These are phyloP conservation scores for Thinopyrum elongatum DNA, from an alignment of 176 grass and related monocot genomes.

Conservation along the genomic window DNA sequence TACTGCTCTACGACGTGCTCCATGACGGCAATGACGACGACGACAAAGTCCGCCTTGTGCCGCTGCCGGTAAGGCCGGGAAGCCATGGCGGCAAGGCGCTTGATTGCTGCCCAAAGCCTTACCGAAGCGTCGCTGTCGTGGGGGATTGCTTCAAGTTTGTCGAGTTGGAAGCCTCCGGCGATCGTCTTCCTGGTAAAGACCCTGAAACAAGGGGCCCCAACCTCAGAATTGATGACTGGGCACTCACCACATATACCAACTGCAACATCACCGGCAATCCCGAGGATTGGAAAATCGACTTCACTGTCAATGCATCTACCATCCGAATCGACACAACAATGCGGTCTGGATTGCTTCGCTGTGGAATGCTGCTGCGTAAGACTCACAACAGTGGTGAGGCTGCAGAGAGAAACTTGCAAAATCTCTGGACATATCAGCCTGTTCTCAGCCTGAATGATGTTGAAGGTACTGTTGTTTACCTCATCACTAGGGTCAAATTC, in stretches of 20 bases:
- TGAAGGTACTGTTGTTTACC: neutral
- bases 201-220: neutral
- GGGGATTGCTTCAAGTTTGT: neutral
- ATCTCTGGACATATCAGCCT: neutral
- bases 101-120: neutral
- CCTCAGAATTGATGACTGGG: neutral
- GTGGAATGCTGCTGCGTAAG: neutral
- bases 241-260: neutral
- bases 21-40: neutral
- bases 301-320: neutral
- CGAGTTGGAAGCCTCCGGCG: neutral
- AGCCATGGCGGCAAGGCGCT: neutral
- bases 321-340: neutral
- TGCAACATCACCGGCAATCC: neutral
- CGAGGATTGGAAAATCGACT: neutral
- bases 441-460: neutral
- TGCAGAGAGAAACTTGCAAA: neutral
- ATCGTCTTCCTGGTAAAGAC: neutral
- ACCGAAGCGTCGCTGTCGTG: neutral
- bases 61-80: neutral
- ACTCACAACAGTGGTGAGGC: neutral
- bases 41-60: neutral
- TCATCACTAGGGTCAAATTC: neutral
- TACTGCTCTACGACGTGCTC: constrained; percentile 11
- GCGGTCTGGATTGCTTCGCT: neutral